Percentiles rank a stretch among this genome's conserved stretches.
phyloP scores from a whole-genome alignment of 306 rosid species.

The Lathyrus sativus region DNA sequence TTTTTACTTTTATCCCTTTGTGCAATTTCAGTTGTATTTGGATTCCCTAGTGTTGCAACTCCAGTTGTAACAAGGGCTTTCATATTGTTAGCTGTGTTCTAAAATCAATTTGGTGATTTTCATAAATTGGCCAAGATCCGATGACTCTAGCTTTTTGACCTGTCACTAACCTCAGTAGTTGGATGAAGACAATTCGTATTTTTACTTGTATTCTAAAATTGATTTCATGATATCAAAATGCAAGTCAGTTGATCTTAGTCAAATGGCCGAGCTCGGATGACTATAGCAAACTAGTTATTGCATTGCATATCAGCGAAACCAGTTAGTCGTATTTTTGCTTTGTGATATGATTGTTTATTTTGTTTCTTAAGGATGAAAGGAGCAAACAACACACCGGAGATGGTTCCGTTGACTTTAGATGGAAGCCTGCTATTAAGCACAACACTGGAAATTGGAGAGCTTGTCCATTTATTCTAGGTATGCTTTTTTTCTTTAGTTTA shows the following conservation, averaged over 20 bases:
- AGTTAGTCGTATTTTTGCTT: background rate
- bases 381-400: slow-evolving; percentile 49
- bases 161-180: background rate
- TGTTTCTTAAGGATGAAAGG: slow-evolving; percentile 45
- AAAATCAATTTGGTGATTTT: too few species aligned
- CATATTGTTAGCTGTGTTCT: too few species aligned
- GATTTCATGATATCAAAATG: background rate
- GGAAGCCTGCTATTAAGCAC: slow-evolving; percentile 50
- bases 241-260: background rate
- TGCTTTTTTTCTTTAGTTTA: background rate
- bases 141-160: too few species aligned
- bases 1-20: background rate
- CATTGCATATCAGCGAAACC: background rate
- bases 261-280: background rate
- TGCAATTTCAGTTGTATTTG: background rate
- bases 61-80: background rate
- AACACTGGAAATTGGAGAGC: slow-evolving; percentile 74
- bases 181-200: background rate
- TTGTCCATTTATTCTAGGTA: slow-evolving; percentile 71
- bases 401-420: slow-evolving; percentile 56
- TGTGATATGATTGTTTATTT: slow-evolving; percentile 18
- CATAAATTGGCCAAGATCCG: too few species aligned
- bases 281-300: too few species aligned
- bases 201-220: background rate
- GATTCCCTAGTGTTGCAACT: background rate